phyloP scores from a whole-genome alignment of 2,329 filamentous ascomycete genomes.

The Decorospora gaudefroyi region DNA sequence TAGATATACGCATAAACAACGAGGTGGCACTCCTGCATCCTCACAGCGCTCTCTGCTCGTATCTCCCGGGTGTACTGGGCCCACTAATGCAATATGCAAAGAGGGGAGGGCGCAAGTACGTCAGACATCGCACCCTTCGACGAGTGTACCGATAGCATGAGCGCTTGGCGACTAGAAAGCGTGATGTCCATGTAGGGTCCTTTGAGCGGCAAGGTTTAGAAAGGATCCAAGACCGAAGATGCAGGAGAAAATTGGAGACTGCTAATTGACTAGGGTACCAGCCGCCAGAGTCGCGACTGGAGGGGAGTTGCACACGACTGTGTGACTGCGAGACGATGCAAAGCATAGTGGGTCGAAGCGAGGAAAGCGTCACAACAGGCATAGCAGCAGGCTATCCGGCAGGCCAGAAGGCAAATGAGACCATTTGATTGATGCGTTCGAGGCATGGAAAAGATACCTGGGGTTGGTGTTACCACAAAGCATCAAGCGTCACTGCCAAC shows the following conservation, averaged over 20 bases:
- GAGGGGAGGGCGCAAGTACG: constrained; percentile 37
- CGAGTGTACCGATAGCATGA: constrained; percentile 35
- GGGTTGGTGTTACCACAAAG: constrained; percentile 45
- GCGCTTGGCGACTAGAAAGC: constrained; percentile 37
- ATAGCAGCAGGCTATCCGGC: constrained; percentile 41
- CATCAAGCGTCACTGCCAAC: constrained; percentile 25
- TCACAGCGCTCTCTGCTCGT: constrained; percentile 26
- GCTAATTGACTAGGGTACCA: constrained; percentile 30
- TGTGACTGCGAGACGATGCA: constrained; percentile 39
- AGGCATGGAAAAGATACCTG: constrained; percentile 40
- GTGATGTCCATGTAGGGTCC: constrained; percentile 25
- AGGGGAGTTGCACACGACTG: constrained; percentile 44
- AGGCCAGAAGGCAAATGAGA: constrained; percentile 26
- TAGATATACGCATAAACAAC: constrained; percentile 41
- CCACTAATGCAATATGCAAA: constrained; percentile 43
- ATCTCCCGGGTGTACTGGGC: constrained; percentile 34
- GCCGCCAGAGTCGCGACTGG: constrained; percentile 47
- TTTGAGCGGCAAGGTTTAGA: constrained; percentile 22
- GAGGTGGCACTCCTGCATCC: constrained; percentile 35
- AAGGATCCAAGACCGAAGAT: constrained; percentile 31
- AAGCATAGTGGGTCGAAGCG: constrained; percentile 42
- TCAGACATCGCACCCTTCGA: constrained; percentile 41
- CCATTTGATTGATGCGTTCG: constrained; percentile 45
- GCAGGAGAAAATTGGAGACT: constrained; percentile 37
- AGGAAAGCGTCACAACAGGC: constrained; percentile 41